Base-by-base conservation (phyloP, 345 rosid species). In the Garcia nutans region DNA sequence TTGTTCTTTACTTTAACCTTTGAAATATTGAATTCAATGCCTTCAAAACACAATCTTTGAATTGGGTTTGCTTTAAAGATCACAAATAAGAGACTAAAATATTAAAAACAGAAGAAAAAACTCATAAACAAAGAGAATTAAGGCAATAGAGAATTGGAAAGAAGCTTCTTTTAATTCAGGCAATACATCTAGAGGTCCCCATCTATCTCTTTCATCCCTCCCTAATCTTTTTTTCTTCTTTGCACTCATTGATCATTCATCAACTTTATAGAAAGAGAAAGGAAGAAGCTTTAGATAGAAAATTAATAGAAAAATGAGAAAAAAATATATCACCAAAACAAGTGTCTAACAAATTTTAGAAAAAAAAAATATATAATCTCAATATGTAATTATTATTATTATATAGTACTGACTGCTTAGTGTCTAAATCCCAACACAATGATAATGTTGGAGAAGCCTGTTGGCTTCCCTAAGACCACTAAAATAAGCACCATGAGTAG, bases 391-490 rank as follows among this genome's bases (percentile, higher is more conserved):
- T 16, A 15, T 15, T 15, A 13, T 52, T 16, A 69, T 61, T 16
- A 54, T 54, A 70, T 54, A 10, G 42, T 33, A 73, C 62, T 70
- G 71, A 28, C 84, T 67, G 83, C 10, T 44, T 44, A 72, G 59
- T 71, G 19, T 75, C 89, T 85, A 86, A 79, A 79, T 69, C 78
- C 82, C 86, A 81, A 70, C 76, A 86, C 85, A 83, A 37, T 86
- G 82, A 82, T 93, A 96, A 81, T 93, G 92, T 84, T 93, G 85
- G 72, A 96, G 96, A 84, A 96, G 94, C 90, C 99, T 88, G 82
- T 84, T 84, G 83, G 99, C 98, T 89, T 96, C 97, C 55, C 98
- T 96, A 68, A 93, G 84, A 52, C 97, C 98, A 83, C 99, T 96
- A 77, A 84, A 89, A 82, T 93, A 96, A 72, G 99, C 99, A 49